Conservation (phyloP, 352 stramenopile genomes). For the Phytophthora pseudosyringae region DNA sequence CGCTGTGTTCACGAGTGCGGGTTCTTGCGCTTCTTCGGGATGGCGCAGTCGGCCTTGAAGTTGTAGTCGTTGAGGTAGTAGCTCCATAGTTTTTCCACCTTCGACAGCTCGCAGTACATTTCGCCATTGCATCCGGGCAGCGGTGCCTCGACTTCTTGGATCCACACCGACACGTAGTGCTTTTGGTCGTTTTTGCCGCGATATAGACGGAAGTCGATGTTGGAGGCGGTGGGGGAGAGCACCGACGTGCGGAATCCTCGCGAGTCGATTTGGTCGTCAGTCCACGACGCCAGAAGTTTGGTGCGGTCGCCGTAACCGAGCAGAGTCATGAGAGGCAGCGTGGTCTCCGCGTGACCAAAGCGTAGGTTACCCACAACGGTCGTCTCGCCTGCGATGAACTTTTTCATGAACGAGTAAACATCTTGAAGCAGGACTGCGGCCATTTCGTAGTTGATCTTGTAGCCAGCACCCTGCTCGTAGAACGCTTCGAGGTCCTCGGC, state of each 20-base stretch:
- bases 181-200: constrained; percentile 41
- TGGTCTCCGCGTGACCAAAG: constrained; percentile 83
- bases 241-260: constrained; percentile 64
- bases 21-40: constrained; percentile 22
- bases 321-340: constrained; percentile 69
- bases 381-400: constrained; percentile 43
- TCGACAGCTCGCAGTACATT: constrained; percentile 53
- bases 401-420: constrained; percentile 56
- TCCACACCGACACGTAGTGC: constrained; percentile 60
- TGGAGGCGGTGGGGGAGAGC: constrained; percentile 71
- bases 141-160: constrained; percentile 51
- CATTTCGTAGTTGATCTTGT: constrained; percentile 82
- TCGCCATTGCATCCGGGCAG: constrained; percentile 51
- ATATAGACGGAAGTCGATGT: constrained; percentile 79
- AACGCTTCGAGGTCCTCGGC: constrained; percentile 73
- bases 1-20: neutral
- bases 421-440: constrained; percentile 66
- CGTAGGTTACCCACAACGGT: constrained; percentile 51
- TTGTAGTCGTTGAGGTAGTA: constrained; percentile 59
- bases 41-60: constrained; percentile 39
- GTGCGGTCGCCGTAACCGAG: constrained; percentile 57
- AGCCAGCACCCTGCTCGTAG: constrained; percentile 64
- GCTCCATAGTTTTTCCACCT: constrained; percentile 54
- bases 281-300: constrained; percentile 43
- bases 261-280: constrained; percentile 41